Base-by-base conservation (phyloP, 257 asterid species). In the Lycium barbarum region DNA sequence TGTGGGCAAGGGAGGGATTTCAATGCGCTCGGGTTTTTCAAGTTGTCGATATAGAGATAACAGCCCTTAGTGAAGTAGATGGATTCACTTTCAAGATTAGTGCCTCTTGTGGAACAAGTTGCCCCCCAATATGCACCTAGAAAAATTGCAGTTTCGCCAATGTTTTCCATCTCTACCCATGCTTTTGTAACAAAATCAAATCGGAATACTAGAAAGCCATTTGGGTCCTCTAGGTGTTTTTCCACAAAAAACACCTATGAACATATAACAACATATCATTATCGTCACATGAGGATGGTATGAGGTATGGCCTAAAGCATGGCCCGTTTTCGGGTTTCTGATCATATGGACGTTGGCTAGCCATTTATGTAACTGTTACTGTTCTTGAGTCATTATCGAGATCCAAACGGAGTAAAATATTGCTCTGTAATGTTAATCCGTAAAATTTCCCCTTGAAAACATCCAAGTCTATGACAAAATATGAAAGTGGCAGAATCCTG, bases 91-190 rank as follows among this genome's bases (percentile, higher is more conserved):
- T 70, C 5, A 59, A 59, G 15, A 71, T 71, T 43, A 9, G 35
- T 71, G 79, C 55, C 79, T 72, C 17, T 43, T 18, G 79, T 71
- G 36, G 79, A 71, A n/a, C 57, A 71, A 40, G 9, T 43, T 1
- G 1, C 18, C 1, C 51, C 76, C 0, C 0, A 17, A 18, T 0
- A 2, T 7, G 1, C 0, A 3, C 2, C 0, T 71, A 4, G 0
- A 18, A 71, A 17, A 18, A 71, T 71, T 71, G 57, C 55, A 43
- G 6, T n/a, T 40, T 71, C 57, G 1, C 79, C 5, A 0, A 71
- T 71, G 35, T 9, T 71, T 18, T 72, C 14, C 57, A 45, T 3
- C 17, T 72, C 20, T 43, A 43, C 13, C 80, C 80, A 72, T 1
- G 0, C 1, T 9, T 43, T 10, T 40, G 10, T 2, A 4, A 2